Evolutionary conservation across 306 rosid genomes (phyloP).

Genomic region (Medicago lupulina): DNA sequence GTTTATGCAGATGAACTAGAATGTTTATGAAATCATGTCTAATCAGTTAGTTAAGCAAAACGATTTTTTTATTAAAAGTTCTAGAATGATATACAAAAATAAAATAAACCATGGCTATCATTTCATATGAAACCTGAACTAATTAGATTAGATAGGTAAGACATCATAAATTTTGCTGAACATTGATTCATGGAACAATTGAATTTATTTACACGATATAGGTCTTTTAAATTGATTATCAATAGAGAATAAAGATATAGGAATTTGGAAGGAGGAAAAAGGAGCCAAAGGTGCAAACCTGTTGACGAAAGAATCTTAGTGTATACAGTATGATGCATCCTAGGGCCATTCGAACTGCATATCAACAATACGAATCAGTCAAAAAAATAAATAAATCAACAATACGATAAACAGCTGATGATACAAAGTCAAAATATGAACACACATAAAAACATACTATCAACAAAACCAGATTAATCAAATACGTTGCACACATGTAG

Average conservation of each 20-base stretch:
- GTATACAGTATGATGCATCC: slow-evolving; percentile 72
- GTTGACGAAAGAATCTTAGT: slow-evolving; percentile 71
- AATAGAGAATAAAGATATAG: not conserved
- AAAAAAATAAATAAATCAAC: not conserved
- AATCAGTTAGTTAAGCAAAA: slow-evolving; percentile 23
- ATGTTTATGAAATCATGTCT: not conserved
- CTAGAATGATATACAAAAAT: not conserved
- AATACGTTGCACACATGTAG: not conserved
- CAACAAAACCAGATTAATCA: not conserved
- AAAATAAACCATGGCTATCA: not conserved
- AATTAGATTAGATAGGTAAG: not conserved
- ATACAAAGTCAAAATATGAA: slow-evolving; percentile 7
- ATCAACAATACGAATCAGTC: slow-evolving; percentile 28
- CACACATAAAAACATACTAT: not conserved
- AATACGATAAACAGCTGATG: slow-evolving; percentile 30
- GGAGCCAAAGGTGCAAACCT: slow-evolving; percentile 53
- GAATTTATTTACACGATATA: not conserved
- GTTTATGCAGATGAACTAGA: not conserved
- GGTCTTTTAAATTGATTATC: not conserved
- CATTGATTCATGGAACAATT: not conserved
- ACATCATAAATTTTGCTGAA: not conserved
- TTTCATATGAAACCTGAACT: slow-evolving; percentile 15
- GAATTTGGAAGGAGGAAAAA: not conserved
- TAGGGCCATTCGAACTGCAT: slow-evolving; percentile 78
- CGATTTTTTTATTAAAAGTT: not conserved